Base-by-base conservation (phyloP, 1,284 basidiomycete genomes). In the Rhodofomes roseus region DNA sequence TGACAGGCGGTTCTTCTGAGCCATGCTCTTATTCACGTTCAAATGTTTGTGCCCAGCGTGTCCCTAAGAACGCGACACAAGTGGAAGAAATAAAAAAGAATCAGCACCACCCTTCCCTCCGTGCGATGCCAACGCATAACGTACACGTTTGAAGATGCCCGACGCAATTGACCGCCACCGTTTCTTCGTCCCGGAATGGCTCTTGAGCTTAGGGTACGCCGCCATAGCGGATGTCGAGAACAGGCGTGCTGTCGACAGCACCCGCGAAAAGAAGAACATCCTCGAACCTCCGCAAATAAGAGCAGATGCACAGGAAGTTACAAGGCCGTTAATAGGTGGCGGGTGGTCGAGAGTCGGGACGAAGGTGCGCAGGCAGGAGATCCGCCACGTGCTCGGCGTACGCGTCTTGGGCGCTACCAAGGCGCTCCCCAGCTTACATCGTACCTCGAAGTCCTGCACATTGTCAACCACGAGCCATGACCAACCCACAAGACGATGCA, bases 121-220 rank as follows among this genome's bases (percentile, higher is more conserved):
- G 22, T 18, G 25, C 25, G 22, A 18, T 14, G 9, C 9, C 23
- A 16, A 46, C 11, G 27, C 46, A n/a, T 4, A 14, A 74, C 85
- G 54, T 66, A 92, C 90, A 61, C 90, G 87, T 78, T 92, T 92
- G 77, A 92, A 92, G n/a, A 77, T 70, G 34, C 88, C 85, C 25
- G 82, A 85, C 18, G 82, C 80, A 40, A 92, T 74, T 1, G 87
- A 85, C 62, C 82, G 78, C 89, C 89, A 92, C 64, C 90, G 77
- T 73, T 92, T 92, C 77, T 91, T 92, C n/a, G 90, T 81, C 11
- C 90, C 90, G 4, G 82, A 85, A 71, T 92, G 89, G 0, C 86
- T 83, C 73, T 92, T 92, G 65, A 92, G 75, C 74, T 92, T 92
- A 11, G 31, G 31, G 56, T 72, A 73, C 52, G 70, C 74, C n/a